Evolutionary conservation across 805 yeast genomes (phyloP), one percentile per base, ranked within the genome.

Genomic region (Candida golubevii): DNA sequence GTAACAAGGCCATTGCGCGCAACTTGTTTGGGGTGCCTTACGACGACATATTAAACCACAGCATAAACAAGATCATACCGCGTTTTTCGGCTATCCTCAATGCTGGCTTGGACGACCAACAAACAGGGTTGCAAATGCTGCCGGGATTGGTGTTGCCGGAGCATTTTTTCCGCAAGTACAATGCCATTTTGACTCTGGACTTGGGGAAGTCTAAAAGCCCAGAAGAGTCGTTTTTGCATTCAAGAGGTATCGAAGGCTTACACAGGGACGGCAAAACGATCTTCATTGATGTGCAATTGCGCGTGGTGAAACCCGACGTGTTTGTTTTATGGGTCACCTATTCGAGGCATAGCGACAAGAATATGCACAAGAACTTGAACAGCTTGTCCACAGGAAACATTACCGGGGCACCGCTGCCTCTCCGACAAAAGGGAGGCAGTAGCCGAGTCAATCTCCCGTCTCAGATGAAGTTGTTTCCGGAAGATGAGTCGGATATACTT

Each of bases 131-230:
- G 28, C 52, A 56, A 15, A 43, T 66, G 23, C 60, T 56, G 7
- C 78, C 84, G 0, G 97, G 97, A 1, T 65, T 87, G 40, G 96
- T 90, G 0, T 67, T 90, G 10, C 95, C 97, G 0, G 98, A 90
- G 62, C 97, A 89, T 63, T 84, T 85, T 59, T 89, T 91, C 66
- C 75, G 97, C 49, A 81, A 82, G 51, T 72, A 80, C 42, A 71
- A 74, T 45, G 82, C 85, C 0, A 69, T 74, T 42, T 51, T 66
- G 47, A 45, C 48, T 26, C 53, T 51, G 12, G 34, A 35, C 10
- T 10, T 38, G 10, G 12, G 35, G n/a, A 49, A 39, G 7, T 40
- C 33, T 26, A 39, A 54, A 53, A 62, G 59, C 37, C 75, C 75
- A 23, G 80, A 77, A 38, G 57, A 63, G 3, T 64, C 79, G 38